phyloP scores from a whole-genome alignment of 2,329 filamentous ascomycete genomes.

The Chaetomiaceae sp. region DNA sequence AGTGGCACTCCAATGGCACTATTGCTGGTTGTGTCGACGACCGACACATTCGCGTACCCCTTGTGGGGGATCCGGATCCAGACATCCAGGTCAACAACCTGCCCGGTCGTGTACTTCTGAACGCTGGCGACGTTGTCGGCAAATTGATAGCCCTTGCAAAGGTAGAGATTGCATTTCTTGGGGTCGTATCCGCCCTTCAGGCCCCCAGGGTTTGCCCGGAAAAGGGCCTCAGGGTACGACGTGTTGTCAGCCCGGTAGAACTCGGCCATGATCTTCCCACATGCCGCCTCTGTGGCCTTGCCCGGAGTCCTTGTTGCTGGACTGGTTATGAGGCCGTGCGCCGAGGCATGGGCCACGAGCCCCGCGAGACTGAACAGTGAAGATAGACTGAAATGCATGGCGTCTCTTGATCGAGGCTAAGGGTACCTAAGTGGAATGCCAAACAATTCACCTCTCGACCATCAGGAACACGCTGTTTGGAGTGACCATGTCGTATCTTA shows the following conservation, averaged over 20 bases:
- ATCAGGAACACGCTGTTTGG: background rate
- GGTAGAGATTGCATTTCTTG: conserved; percentile 34
- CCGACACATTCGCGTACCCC: conserved; percentile 44
- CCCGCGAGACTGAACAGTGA: conserved; percentile 18
- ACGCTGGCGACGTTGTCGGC: conserved; percentile 37
- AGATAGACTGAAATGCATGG: conserved; percentile 17
- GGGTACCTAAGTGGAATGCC: too few relatives aligned
- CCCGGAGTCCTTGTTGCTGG: conserved; percentile 28
- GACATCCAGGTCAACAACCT: conserved; percentile 39
- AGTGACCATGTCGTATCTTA: background rate
- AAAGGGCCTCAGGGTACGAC: conserved; percentile 32
- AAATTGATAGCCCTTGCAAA: conserved; percentile 39
- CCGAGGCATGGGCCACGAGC: conserved; percentile 17
- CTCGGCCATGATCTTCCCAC: conserved; percentile 28
- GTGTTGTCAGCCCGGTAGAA: conserved; percentile 33
- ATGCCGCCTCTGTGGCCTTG: conserved; percentile 26
- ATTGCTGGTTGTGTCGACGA: conserved; percentile 44
- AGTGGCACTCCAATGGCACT: conserved; percentile 43
- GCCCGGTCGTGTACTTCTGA: conserved; percentile 37
- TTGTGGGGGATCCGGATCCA: conserved; percentile 43
- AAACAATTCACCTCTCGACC: background rate
- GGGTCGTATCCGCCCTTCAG: conserved; percentile 26
- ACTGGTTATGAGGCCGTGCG: conserved; percentile 28
- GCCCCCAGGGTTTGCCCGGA: conserved; percentile 25
- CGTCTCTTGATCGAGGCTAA: background rate